Evolutionary conservation across 345 rosid species (phyloP).

Genomic region (Boechera divaricarpa): DNA sequence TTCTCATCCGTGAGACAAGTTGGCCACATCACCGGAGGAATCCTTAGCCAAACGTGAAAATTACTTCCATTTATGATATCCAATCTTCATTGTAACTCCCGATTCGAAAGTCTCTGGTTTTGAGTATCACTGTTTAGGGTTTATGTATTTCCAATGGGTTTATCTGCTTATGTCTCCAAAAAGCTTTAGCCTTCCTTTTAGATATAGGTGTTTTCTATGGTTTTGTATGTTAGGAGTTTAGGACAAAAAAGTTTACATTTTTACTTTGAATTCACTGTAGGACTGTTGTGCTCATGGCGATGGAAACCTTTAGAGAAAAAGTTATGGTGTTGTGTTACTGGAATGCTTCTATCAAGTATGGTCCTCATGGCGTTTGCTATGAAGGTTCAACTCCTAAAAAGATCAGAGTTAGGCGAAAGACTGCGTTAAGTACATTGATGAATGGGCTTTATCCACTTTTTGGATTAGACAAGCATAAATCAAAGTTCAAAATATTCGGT

Average conservation of each 20-base stretch:
- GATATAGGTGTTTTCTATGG: background rate
- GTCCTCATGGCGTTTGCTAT: constrained; percentile 16
- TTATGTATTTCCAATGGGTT: background rate
- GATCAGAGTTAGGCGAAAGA: background rate
- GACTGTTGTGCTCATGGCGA: background rate
- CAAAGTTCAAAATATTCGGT: background rate
- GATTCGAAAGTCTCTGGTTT: background rate
- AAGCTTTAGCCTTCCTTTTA: background rate
- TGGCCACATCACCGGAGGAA: too few species aligned
- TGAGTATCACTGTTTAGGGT: background rate
- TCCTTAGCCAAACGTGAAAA: too few species aligned
- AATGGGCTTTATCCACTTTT: constrained; percentile 3
- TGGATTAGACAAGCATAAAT: background rate
- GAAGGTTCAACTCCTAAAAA: constrained; percentile 1
- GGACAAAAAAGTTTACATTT: background rate
- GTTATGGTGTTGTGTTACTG: constrained; percentile 22
- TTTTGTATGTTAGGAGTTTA: background rate
- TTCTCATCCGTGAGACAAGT: too few species aligned
- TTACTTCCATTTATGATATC: too few species aligned
- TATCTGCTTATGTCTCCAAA: background rate
- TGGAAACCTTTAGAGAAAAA: background rate
- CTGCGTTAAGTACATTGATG: background rate
- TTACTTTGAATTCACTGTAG: background rate
- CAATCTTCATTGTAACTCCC: too few species aligned
- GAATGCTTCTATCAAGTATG: constrained; percentile 25